Evolutionary conservation across 495 filamentous ascomycete genomes (phyloP).

Genomic region (Lepraria neglecta): DNA sequence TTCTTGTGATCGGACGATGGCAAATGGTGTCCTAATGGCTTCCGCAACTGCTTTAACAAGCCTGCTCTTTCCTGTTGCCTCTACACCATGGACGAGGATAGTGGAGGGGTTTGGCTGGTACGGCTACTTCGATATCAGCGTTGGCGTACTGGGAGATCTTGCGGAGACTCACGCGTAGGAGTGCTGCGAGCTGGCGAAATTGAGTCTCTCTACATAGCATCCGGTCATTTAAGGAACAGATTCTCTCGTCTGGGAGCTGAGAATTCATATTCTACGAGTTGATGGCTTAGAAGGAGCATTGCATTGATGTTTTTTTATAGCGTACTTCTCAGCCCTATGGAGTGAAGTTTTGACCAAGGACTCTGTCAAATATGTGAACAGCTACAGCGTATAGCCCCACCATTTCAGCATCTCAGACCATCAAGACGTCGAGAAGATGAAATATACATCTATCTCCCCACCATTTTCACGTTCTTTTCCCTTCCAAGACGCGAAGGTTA

Average conservation of each 20-base stretch:
- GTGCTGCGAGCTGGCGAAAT: conserved; percentile 53
- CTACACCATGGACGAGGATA: conserved; percentile 76
- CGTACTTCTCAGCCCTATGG: no score
- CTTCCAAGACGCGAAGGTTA: no score
- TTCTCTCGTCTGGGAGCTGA: background rate
- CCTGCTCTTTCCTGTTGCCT: conserved; percentile 83
- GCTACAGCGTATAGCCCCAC: no score
- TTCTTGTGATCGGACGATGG: conserved; percentile 71
- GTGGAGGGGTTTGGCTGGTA: conserved; percentile 31
- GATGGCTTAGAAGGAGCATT: background rate
- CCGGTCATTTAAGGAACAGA: background rate
- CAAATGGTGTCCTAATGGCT: conserved; percentile 49
- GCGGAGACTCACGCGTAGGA: conserved; percentile 49
- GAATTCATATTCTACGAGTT: background rate
- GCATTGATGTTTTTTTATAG: background rate
- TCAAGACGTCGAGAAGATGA: no score
- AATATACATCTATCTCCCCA: no score
- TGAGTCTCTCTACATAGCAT: background rate
- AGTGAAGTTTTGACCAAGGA: no score
- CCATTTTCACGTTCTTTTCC: no score
- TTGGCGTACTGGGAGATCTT: background rate
- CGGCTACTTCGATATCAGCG: background rate
- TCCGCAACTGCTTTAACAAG: conserved; percentile 60
- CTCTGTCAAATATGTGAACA: no score
- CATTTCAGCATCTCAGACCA: no score